Percentiles rank a stretch among this genome's conserved stretches.
These are phyloP conservation scores for Irpex lacteus DNA, from an alignment of 1,284 basidiomycete species.

Conservation along the genomic window DNA sequence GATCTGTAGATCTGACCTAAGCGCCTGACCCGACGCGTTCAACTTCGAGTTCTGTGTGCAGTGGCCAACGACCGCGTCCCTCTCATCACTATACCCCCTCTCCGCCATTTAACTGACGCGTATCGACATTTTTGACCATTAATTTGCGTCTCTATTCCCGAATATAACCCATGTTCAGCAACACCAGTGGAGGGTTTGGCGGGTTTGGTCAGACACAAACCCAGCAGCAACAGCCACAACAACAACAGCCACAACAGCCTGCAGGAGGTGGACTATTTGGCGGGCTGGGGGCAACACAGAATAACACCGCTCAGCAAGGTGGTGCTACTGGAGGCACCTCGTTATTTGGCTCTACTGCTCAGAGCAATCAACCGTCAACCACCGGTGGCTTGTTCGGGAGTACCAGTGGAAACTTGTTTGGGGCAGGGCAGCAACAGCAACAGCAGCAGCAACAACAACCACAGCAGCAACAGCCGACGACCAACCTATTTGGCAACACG, in stretches of 20 bases:
- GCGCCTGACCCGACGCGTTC: neutral
- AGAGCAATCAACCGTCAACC: conserved; percentile 6
- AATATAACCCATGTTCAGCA: neutral
- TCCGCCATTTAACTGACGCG: neutral
- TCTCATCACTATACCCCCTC: neutral
- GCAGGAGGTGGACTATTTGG: conserved; percentile 10
- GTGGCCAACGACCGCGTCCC: conserved; percentile 1
- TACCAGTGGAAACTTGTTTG: conserved; percentile 25
- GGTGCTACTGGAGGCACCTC: neutral
- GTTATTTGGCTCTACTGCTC: conserved; percentile 1
- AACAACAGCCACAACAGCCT: conserved; percentile 7
- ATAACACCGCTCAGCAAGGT: neutral
- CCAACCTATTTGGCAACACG: conserved; percentile 11
- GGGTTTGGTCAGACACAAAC: neutral
- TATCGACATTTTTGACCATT: neutral
- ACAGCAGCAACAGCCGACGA: neutral
- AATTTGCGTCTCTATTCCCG: neutral
- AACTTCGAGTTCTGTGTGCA: neutral
- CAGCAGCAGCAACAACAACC: conserved; percentile 1
- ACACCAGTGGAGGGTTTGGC: neutral
- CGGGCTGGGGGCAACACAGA: conserved; percentile 1
- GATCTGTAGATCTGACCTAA: neutral
- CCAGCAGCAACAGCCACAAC: neutral
- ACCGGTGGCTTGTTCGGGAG: conserved; percentile 14
- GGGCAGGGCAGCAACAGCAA: neutral